These are phyloP conservation scores for Pythium sp. DNA, from an alignment of 352 stramenopile species.

Conservation along the genomic window DNA sequence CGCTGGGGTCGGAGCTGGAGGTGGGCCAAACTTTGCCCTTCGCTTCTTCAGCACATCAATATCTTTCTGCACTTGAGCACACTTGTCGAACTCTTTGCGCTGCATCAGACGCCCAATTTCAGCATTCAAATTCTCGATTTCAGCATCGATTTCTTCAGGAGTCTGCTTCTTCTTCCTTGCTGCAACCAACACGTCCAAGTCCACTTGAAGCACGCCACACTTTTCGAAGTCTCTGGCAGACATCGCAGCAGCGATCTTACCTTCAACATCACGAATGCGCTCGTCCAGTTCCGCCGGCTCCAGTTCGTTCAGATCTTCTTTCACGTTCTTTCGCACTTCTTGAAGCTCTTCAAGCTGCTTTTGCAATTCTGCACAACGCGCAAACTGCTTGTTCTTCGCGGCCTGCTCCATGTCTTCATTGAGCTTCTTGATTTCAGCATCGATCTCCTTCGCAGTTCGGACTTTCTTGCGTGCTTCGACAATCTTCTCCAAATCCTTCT, in stretches of 20 bases:
- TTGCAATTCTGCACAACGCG: constrained; percentile 72
- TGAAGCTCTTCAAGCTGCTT: constrained; percentile 79
- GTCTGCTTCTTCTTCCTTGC: constrained; percentile 87
- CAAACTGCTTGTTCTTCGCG: constrained; percentile 79
- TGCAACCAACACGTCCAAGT: constrained; percentile 63
- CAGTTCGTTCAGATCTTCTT: constrained; percentile 86
- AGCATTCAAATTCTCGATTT: constrained; percentile 71
- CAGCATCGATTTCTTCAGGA: constrained; percentile 73
- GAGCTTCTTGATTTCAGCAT: constrained; percentile 71
- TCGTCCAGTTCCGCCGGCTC: constrained; percentile 80
- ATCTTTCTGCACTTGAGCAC: constrained; percentile 77
- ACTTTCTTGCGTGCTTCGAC: constrained; percentile 82
- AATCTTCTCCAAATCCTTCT: constrained; percentile 81
- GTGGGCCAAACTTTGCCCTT: constrained; percentile 51
- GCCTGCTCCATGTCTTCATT: constrained; percentile 78
- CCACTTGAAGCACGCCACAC: constrained; percentile 64
- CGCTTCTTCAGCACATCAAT: constrained; percentile 80
- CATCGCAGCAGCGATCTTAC: constrained; percentile 72
- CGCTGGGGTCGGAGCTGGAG: constrained; percentile 12
- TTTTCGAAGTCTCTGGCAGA: constrained; percentile 75
- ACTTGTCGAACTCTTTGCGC: constrained; percentile 86
- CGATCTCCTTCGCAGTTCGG: constrained; percentile 85
- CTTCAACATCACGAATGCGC: constrained; percentile 67
- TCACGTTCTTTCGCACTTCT: constrained; percentile 67
- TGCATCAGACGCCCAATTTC: constrained; percentile 71